These are phyloP conservation scores for Elsinoe ampelina DNA, from an alignment of 2,329 filamentous ascomycete genomes.

Conservation along the genomic window DNA sequence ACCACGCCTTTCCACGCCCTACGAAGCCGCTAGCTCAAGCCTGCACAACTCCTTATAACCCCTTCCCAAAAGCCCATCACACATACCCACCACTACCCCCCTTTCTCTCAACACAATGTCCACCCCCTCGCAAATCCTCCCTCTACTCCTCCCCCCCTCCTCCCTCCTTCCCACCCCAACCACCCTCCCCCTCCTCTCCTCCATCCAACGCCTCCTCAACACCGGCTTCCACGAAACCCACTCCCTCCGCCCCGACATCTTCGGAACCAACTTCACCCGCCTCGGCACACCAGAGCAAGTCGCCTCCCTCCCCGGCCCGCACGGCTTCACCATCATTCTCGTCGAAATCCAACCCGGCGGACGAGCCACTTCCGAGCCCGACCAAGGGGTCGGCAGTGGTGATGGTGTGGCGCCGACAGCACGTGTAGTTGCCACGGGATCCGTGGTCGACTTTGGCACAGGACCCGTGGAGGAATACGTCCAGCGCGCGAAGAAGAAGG, in stretches of 20 bases:
- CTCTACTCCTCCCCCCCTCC: neutral
- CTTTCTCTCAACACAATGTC: too few species aligned
- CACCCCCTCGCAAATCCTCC: too few species aligned
- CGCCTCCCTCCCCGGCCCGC: neutral
- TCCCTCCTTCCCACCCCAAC: neutral
- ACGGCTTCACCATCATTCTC: neutral
- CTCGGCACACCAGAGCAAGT: neutral
- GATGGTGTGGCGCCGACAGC: too few species aligned
- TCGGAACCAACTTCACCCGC: neutral
- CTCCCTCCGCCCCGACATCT: neutral
- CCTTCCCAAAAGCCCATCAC: too few species aligned
- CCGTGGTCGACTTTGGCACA: neutral
- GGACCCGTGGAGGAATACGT: neutral
- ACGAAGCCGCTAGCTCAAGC: neutral
- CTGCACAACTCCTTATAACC: too few species aligned
- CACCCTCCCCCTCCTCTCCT: neutral
- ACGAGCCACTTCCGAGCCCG: too few species aligned
- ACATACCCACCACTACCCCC: too few species aligned
- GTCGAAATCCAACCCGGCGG: too few species aligned
- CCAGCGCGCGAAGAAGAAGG: neutral
- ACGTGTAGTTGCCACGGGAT: neutral
- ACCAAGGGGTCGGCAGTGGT: too few species aligned
- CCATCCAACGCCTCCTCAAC: neutral
- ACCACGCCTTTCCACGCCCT: neutral
- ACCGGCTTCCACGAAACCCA: neutral